A percentile compares a stretch with the other conserved stretches of the same genome.
Conservation (phyloP, 306 rosid species). For the Neltuma alba region DNA sequence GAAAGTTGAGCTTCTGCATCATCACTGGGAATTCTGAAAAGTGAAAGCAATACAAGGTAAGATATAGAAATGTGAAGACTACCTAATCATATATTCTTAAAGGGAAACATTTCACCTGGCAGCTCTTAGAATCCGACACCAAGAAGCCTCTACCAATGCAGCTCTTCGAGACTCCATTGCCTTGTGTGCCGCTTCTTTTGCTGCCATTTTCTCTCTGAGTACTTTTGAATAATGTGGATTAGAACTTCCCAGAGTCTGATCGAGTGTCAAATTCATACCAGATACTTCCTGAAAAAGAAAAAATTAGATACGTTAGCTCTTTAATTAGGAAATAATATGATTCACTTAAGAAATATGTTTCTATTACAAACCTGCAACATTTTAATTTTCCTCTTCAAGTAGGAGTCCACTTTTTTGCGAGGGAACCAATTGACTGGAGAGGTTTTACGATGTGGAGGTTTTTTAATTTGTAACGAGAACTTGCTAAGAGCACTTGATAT, state of each 20-base stretch:
- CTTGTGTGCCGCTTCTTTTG: conserved; percentile 79
- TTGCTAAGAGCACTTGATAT: conserved; percentile 63
- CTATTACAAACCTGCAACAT: conserved; percentile 80
- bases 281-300: conserved; percentile 74
- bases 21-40: conserved; percentile 74
- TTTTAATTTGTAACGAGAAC: conserved; percentile 70
- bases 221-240: conserved; percentile 91
- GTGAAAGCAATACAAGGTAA: conserved; percentile 40
- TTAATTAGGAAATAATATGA: conserved; percentile 8
- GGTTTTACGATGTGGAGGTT: conserved; percentile 76
- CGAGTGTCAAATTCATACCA: conserved; percentile 86
- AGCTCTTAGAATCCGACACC: conserved; percentile 92
- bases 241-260: conserved; percentile 91
- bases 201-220: conserved; percentile 88
- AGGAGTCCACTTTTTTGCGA: conserved; percentile 81
- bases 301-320: conserved; percentile 7
- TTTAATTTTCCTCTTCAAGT: conserved; percentile 82
- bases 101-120: conserved; percentile 58
- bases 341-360: conserved; percentile 4
- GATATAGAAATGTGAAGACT: conserved; percentile 14
- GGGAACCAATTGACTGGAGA: conserved; percentile 96
- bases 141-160: conserved; percentile 92
- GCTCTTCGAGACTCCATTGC: conserved; percentile 87
- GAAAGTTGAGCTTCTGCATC: conserved; percentile 71
- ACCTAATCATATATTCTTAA: not conserved